Base-by-base conservation (phyloP, 163 green algal species). In the Chlamydomonas reinhardtii region DNA sequence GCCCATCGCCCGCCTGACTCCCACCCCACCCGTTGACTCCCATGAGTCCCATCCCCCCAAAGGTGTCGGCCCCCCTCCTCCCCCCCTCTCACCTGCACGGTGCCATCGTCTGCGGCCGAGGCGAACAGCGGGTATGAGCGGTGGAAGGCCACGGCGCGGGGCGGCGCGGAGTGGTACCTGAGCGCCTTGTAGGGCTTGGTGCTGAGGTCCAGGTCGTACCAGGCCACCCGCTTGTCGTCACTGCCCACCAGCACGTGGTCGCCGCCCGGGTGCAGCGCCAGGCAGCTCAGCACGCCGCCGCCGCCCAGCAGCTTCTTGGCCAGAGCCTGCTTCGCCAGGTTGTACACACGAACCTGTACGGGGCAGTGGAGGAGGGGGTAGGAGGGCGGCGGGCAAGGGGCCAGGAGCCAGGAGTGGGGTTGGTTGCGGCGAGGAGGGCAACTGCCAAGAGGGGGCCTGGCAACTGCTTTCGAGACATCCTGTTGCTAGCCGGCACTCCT, bases 131-230 rank as follows among this genome's bases (percentile, higher is more conserved):
- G 98, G 90, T 99, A 98, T 27, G 83, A 93, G 61, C 66, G 83
- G 92, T 99, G 98, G 91, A 97, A 99, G 43, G 96, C 94, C 8
- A 96, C 93, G 39, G 90, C 90, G 2, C 95, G 91, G 37, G 98
- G 83, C 0, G 94, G 91, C 37, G 93, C 81, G 0, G 72, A 89
- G 90, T 99, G 97, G 92, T 98, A 98, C 0, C 84, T 89, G 43
- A 98, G 92, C 19, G 94, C 93, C 77, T 94, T 95, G 94, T 99
- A 99, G 2, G 98, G 97, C 90, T 96, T 97, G 43, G 92, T 94
- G 31, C 95, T 98, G 62, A 99, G 92, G 91, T 99, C 98, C 91
- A 99, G 85, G 90, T 99, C 98, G 86, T 97, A 99, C 93, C 93
- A 98, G 19, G 88, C 85, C 22, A 98, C 76, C 3, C 94, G 92